A percentile compares a stretch with the other conserved stretches of the same genome.
These are phyloP conservation scores for Tulasnella sp. DNA, from an alignment of 768 basidiomycete species.

Conservation along the genomic window DNA sequence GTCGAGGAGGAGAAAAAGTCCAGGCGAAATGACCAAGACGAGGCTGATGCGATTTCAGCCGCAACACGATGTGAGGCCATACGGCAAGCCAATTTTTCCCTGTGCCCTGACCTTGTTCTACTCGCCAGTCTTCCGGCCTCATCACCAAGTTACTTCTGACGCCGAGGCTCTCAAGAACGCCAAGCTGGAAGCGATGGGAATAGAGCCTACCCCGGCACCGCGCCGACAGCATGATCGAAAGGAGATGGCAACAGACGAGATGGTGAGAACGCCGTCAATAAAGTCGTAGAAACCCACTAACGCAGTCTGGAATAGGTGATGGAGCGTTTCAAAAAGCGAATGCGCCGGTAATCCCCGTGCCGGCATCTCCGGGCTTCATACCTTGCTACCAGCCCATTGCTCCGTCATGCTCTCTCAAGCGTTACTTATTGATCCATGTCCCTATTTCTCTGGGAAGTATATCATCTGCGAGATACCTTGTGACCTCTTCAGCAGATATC, in stretches of 20 bases:
- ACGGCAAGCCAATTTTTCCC: background rate
- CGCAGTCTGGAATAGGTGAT: slow-evolving; percentile 47
- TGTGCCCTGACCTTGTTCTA: slow-evolving; percentile 8
- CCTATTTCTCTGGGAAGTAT: too few relatives aligned
- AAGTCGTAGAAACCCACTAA: background rate
- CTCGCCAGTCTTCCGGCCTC: slow-evolving; percentile 73
- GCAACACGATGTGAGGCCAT: slow-evolving; percentile 70
- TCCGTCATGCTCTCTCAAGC: too few relatives aligned
- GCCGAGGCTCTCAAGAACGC: slow-evolving; percentile 77
- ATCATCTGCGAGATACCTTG: too few relatives aligned
- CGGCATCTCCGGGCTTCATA: too few relatives aligned
- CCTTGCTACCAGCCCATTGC: too few relatives aligned
- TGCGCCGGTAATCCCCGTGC: slow-evolving; percentile 29
- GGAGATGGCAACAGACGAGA: slow-evolving; percentile 85
- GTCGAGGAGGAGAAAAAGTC: slow-evolving; percentile 66
- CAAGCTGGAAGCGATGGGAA: slow-evolving; percentile 73
- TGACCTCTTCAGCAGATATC: too few relatives aligned
- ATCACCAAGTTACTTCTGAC: slow-evolving; percentile 74
- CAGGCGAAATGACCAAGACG: slow-evolving; percentile 33
- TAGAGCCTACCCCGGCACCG: slow-evolving; percentile 9
- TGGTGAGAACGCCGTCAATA: slow-evolving; percentile 38
- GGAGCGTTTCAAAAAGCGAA: slow-evolving; percentile 96
- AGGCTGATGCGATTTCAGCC: slow-evolving; percentile 74
- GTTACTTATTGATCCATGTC: too few relatives aligned
- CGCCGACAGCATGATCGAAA: slow-evolving; percentile 34